phyloP scores from a whole-genome alignment of 805 yeast genomes.

The Myxozyma mucilagina region DNA sequence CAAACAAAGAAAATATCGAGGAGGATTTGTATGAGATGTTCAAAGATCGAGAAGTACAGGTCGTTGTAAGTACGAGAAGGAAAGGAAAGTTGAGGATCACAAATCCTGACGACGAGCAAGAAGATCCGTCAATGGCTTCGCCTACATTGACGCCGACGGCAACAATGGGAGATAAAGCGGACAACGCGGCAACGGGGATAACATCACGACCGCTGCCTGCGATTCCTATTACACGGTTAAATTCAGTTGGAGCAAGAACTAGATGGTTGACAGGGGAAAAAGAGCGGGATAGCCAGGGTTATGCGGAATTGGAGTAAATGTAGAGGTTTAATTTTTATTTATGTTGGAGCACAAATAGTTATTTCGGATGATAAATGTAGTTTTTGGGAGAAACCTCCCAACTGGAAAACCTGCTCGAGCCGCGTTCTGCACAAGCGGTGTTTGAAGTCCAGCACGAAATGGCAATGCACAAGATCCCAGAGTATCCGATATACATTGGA shows the following conservation, averaged over 20 bases:
- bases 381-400: not conserved
- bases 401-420: not conserved
- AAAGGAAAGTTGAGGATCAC: constrained; percentile 59
- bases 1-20: constrained; percentile 19
- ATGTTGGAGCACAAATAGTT: too few relatives aligned
- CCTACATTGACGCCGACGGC: too few relatives aligned
- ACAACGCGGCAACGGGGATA: not conserved
- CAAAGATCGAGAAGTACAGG: constrained; percentile 64
- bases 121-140: too few relatives aligned
- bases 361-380: too few relatives aligned
- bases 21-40: constrained; percentile 39
- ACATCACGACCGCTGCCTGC: not conserved
- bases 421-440: too few relatives aligned
- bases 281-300: not conserved
- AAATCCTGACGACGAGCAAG: constrained; percentile 53
- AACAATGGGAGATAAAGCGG: too few relatives aligned
- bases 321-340: not conserved
- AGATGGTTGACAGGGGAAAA: constrained; percentile 12
- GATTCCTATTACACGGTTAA: constrained; percentile 2
- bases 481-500: constrained; percentile 69
- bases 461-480: constrained; percentile 64
- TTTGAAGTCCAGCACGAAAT: constrained; percentile 31
- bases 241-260: not conserved
- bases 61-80: constrained; percentile 65
- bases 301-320: not conserved